phyloP scores from a whole-genome alignment of 306 rosid species.

The Vicia sativa region DNA sequence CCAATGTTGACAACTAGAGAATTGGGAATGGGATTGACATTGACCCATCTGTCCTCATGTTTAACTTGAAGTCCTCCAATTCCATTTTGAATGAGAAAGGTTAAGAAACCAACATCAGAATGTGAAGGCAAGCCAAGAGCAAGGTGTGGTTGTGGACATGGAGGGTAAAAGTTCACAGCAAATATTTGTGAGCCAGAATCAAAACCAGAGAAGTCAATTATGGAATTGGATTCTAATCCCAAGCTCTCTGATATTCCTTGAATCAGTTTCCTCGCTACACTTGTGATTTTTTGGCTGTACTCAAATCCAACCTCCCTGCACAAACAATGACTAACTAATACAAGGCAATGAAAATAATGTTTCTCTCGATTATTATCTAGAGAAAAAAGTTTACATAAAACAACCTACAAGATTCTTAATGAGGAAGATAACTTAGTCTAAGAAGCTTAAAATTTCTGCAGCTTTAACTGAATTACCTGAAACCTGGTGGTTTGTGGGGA shows the following conservation, averaged over 20 bases:
- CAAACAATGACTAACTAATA: too few species aligned
- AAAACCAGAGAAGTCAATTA: constrained; percentile 41
- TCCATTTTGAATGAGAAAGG: constrained; percentile 57
- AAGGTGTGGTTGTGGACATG: constrained; percentile 70
- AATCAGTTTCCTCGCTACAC: constrained; percentile 37
- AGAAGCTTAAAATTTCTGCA: too few species aligned
- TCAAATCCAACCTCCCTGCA: constrained; percentile 51
- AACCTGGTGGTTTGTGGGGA: constrained; percentile 54
- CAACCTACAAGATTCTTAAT: too few species aligned
- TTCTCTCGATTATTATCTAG: too few species aligned
- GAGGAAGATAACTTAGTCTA: too few species aligned
- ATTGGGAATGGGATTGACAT: constrained; percentile 50
- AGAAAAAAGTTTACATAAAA: too few species aligned
- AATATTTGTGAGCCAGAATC: constrained; percentile 49
- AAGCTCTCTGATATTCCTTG: constrained; percentile 58
- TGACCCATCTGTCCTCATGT: constrained; percentile 62
- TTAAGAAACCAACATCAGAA: constrained; percentile 56
- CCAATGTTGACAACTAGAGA: constrained; percentile 50
- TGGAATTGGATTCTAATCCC: constrained; percentile 47
- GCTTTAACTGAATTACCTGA: constrained; percentile 8
- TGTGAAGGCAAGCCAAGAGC: constrained; percentile 70
- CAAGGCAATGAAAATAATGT: too few species aligned
- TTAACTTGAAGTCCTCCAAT: constrained; percentile 68
- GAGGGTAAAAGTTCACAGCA: constrained; percentile 61
- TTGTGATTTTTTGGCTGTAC: constrained; percentile 37